These are phyloP conservation scores for Boletus insuetus DNA, from an alignment of 768 basidiomycete species.

Conservation along the genomic window DNA sequence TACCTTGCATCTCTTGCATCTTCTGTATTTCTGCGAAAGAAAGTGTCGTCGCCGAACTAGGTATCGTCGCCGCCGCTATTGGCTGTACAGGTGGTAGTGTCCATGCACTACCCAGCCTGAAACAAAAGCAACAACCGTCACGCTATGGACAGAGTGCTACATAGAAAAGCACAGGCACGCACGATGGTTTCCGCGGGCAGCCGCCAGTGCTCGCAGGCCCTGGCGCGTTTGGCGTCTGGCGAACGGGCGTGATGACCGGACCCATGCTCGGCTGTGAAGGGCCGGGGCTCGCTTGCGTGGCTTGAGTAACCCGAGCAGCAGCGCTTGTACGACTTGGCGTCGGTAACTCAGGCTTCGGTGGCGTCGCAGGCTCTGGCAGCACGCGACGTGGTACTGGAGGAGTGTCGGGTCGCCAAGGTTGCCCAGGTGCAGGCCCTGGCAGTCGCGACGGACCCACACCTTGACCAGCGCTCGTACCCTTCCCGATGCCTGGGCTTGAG, in stretches of 20 bases:
- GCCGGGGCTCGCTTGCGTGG: constrained; percentile 22
- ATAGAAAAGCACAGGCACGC: constrained; percentile 25
- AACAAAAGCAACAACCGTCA: neutral
- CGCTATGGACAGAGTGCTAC: neutral
- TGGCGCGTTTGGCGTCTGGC: constrained; percentile 37
- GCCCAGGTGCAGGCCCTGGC: constrained; percentile 1
- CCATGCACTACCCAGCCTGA: constrained; percentile 55
- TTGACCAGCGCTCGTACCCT: neutral
- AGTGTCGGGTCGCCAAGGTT: constrained; percentile 5
- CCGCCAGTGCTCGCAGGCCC: constrained; percentile 18
- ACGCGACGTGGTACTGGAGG: constrained; percentile 9
- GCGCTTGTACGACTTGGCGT: neutral
- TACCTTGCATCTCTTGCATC: constrained; percentile 59
- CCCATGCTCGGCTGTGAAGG: constrained; percentile 43
- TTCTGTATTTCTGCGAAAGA: constrained; percentile 87
- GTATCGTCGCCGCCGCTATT: constrained; percentile 31
- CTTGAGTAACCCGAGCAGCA: constrained; percentile 16
- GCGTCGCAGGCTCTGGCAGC: constrained; percentile 7
- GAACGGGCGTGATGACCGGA: constrained; percentile 61
- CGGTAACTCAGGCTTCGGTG: neutral
- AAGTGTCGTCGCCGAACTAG: constrained; percentile 29
- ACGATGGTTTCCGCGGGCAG: constrained; percentile 47
- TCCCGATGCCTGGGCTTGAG: neutral
- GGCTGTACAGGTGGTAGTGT: constrained; percentile 52
- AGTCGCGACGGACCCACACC: neutral